Evolutionary conservation across 768 basidiomycete genomes (phyloP).

Genomic region (Mycena indigotica): DNA sequence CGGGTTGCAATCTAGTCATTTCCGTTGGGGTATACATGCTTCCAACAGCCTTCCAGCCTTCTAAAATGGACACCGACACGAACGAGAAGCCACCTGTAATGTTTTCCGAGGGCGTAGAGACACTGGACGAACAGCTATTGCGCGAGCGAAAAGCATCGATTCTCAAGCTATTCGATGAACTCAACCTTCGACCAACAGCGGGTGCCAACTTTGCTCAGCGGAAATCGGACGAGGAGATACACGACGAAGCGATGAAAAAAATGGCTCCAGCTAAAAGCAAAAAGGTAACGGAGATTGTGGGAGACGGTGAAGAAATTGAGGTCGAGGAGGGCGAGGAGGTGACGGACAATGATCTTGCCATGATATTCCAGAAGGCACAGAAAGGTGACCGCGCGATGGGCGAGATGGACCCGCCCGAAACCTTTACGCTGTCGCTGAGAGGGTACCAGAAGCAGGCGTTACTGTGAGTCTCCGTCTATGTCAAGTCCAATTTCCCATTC

Average conservation of each 20-base stretch:
- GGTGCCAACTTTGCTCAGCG: slow-evolving; percentile 41
- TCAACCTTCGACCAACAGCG: slow-evolving; percentile 68
- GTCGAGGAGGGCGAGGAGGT: slow-evolving; percentile 84
- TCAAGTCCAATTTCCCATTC: not conserved
- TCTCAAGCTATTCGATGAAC: slow-evolving; percentile 68
- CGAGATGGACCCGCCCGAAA: slow-evolving; percentile 78
- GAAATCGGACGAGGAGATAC: slow-evolving; percentile 36
- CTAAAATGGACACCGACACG: slow-evolving; percentile 36
- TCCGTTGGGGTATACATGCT: slow-evolving; percentile 74
- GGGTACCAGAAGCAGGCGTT: slow-evolving; percentile 95
- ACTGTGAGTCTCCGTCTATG: slow-evolving; percentile 44
- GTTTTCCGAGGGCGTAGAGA: slow-evolving; percentile 81
- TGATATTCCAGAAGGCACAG: slow-evolving; percentile 90
- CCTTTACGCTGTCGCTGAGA: slow-evolving; percentile 75
- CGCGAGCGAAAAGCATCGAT: slow-evolving; percentile 80
- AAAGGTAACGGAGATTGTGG: slow-evolving; percentile 68
- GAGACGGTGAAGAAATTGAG: slow-evolving; percentile 80
- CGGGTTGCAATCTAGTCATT: slow-evolving; percentile 78
- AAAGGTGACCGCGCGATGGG: slow-evolving; percentile 72
- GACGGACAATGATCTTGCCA: slow-evolving; percentile 74
- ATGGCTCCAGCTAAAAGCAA: slow-evolving; percentile 41
- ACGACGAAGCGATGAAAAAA: slow-evolving; percentile 44
- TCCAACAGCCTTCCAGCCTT: slow-evolving; percentile 64
- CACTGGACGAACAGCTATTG: slow-evolving; percentile 73
- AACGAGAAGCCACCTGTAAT: slow-evolving; percentile 38